Evolutionary conservation across 1,284 basidiomycete species (phyloP).

Genomic region (Boletus semigastroideus): DNA sequence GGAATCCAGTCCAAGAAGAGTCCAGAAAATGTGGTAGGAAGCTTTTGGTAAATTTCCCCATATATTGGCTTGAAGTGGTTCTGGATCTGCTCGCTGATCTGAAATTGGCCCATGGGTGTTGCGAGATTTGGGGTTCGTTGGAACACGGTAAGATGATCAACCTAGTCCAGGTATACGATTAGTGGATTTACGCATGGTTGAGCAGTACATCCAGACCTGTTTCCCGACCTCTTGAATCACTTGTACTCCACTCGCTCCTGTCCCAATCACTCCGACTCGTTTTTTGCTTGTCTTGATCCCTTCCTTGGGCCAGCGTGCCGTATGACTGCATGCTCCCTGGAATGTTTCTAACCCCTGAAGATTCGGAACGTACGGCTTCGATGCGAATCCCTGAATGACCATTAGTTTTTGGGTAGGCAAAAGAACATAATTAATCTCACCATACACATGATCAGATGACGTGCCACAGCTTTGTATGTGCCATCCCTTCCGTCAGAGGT

Average conservation of each 20-base stretch:
- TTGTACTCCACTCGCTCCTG: conserved; percentile 21
- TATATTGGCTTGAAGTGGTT: conserved; percentile 13
- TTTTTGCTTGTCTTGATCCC: conserved; percentile 18
- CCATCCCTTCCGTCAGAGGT: conserved; percentile 13
- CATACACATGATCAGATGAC: conserved; percentile 17
- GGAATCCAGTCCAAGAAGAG: not conserved
- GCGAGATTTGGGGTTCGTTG: conserved; percentile 20
- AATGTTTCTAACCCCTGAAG: conserved; percentile 16
- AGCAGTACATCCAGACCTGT: conserved; percentile 5
- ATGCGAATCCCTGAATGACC: conserved; percentile 15
- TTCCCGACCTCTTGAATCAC: conserved; percentile 14
- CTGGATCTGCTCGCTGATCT: conserved; percentile 11
- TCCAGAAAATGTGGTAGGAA: conserved; percentile 1
- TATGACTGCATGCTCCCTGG: conserved; percentile 10
- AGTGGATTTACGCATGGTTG: not conserved
- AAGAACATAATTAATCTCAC: not conserved
- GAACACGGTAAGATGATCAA: conserved; percentile 15
- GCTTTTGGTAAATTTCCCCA: conserved; percentile 5
- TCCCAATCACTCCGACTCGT: conserved; percentile 20
- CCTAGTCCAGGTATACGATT: not conserved
- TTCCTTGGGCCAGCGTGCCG: conserved; percentile 16
- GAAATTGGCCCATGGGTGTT: conserved; percentile 11
- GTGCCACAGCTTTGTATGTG: conserved; percentile 8
- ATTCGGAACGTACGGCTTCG: conserved; percentile 15
- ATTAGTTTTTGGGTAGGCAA: not conserved